Conservation (phyloP, 257 asterid species). For the Penstemon davidsonii region DNA sequence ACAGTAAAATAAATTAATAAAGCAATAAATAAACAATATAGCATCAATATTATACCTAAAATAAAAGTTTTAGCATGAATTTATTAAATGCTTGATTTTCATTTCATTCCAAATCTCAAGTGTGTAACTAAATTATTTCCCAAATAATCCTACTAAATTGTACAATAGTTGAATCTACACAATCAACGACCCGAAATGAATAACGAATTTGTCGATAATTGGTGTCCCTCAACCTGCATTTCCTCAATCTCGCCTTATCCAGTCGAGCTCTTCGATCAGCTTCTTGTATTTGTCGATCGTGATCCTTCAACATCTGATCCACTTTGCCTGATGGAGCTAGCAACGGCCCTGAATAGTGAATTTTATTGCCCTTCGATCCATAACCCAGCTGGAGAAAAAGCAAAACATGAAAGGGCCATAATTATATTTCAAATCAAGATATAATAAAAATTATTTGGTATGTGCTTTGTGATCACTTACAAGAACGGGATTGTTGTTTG, state of each 20-base stretch:
- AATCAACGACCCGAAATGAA: conserved; percentile 70
- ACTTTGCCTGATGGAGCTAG: conserved; percentile 82
- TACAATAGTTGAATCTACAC: conserved; percentile 9
- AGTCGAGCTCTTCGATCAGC: conserved; percentile 87
- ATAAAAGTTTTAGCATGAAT: too few relatives aligned
- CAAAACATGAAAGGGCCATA: not conserved
- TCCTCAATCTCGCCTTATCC: conserved; percentile 72
- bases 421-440: not conserved
- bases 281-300: conserved; percentile 90
- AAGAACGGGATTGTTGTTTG: conserved; percentile 54
- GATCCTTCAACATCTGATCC: conserved; percentile 86
- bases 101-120: too few relatives aligned
- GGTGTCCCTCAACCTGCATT: conserved; percentile 55
- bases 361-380: conserved; percentile 77
- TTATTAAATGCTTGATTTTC: too few relatives aligned
- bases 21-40: too few relatives aligned
- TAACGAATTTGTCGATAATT: conserved; percentile 57
- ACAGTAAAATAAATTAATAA: too few relatives aligned
- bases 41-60: too few relatives aligned
- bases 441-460: not conserved
- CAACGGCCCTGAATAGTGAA: conserved; percentile 93
- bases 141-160: too few relatives aligned
- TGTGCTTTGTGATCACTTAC: conserved; percentile 40
- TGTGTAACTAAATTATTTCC: too few relatives aligned
- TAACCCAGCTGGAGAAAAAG: conserved; percentile 52